Percentiles rank a stretch among this genome's conserved stretches.
Conservation (phyloP, 352 stramenopile species). For the Globisporangium irregulare region DNA sequence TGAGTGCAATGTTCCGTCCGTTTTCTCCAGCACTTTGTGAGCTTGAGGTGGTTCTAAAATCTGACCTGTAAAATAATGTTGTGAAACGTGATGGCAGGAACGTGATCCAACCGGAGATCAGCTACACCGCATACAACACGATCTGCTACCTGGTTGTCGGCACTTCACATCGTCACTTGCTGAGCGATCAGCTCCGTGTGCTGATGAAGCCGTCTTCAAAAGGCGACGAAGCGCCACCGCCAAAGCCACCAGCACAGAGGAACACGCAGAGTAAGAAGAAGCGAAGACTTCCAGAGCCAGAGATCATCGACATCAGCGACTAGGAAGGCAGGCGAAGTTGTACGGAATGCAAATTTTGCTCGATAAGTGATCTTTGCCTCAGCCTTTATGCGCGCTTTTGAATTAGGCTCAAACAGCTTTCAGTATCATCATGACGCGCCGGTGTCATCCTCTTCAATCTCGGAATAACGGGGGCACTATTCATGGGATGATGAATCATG, state of each 20-base stretch:
- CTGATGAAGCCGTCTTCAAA: slow-evolving; percentile 18
- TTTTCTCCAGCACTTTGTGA: not conserved
- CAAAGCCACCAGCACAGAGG: not conserved
- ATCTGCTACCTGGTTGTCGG: slow-evolving; percentile 67
- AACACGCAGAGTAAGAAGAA: slow-evolving; percentile 3
- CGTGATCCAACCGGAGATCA: slow-evolving; percentile 66
- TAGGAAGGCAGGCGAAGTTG: not conserved
- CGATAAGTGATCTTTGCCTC: not conserved
- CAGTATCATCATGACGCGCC: not conserved
- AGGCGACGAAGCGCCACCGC: slow-evolving; percentile 6
- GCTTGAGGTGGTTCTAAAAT: not conserved
- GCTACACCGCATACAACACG: slow-evolving; percentile 73
- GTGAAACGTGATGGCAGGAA: slow-evolving; percentile 22
- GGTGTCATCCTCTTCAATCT: not conserved
- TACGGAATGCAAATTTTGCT: not conserved
- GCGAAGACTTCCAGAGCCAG: slow-evolving; percentile 2
- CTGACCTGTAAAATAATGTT: not conserved
- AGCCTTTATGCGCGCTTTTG: no score
- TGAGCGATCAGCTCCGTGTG: slow-evolving; percentile 14
- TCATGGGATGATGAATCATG: not conserved
- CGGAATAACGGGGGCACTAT: not conserved
- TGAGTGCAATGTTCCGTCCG: slow-evolving; percentile 3
- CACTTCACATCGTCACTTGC: slow-evolving; percentile 30
- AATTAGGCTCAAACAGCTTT: no score
- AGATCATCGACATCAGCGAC: slow-evolving; percentile 41